Conservation (phyloP, 1,284 basidiomycete genomes). For the Rhizopogon parksii region DNA sequence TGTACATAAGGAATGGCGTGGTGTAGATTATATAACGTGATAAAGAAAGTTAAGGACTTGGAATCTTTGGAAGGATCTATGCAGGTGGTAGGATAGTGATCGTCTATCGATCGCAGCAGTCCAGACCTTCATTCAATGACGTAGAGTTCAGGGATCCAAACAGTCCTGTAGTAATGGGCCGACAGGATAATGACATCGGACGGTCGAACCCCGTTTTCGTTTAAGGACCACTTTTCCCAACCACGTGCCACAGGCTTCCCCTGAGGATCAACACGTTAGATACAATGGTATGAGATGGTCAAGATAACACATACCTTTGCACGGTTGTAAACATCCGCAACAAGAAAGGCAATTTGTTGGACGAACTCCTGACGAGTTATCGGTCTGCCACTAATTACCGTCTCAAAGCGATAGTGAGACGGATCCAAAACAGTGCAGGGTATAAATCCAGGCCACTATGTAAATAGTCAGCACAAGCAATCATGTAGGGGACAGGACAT, state of each 20-base stretch:
- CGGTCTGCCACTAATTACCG: slow-evolving; percentile 1
- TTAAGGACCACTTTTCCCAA: slow-evolving; percentile 19
- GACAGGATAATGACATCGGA: slow-evolving; percentile 21
- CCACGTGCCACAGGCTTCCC: slow-evolving; percentile 10
- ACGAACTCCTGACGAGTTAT: slow-evolving; percentile 20
- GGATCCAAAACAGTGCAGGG: background rate
- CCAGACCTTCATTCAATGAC: slow-evolving; percentile 18
- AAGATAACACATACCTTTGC: slow-evolving; percentile 11
- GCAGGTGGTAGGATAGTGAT: background rate
- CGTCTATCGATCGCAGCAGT: background rate
- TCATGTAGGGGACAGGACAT: background rate
- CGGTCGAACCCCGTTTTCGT: slow-evolving; percentile 13
- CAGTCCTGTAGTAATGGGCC: slow-evolving; percentile 22
- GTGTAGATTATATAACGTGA: background rate
- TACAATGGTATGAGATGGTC: background rate
- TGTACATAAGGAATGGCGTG: background rate
- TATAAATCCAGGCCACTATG: slow-evolving; percentile 25
- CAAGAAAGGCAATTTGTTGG: slow-evolving; percentile 11
- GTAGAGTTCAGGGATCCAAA: slow-evolving; percentile 27
- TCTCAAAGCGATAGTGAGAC: slow-evolving; percentile 15
- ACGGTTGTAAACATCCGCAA: slow-evolving; percentile 10
- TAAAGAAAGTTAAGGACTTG: background rate
- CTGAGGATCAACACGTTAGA: slow-evolving; percentile 8
- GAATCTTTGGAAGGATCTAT: background rate
- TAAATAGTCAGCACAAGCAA: background rate